Evolutionary conservation across 192 early-diverging fungal genomes (phyloP), one percentile per base, ranked within the genome.

Genomic region (Dissophora ornata): DNA sequence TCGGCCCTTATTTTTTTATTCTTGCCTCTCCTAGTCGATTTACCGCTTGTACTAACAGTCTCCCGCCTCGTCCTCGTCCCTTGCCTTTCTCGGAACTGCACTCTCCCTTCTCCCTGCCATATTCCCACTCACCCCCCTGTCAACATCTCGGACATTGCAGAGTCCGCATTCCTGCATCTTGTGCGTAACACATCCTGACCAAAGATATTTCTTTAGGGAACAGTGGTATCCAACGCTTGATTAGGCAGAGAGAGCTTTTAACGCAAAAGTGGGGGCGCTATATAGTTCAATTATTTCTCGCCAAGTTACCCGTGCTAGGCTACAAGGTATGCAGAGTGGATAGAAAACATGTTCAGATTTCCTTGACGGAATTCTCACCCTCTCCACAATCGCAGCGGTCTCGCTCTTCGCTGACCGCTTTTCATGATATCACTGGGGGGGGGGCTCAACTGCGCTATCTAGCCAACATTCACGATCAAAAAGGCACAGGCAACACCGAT

Each of bases 391-490:
- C 33, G 19, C 16, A 16, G 19, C 47, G 16, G 3, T 2, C 40
- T 61, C 4, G 36, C 13, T n/a, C 33, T 29, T 28, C 57, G 28
- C 40, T 46, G 57, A 59, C 57, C 28, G 53, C 34, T 38, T 15
- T 55, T 55, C 41, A 32, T 57, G 56, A 57, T 57, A 44, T 57
- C 56, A 44, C 26, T 26, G 12, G 5, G 7, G 12, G 5, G 7
- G 48, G 22, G 21, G 41, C 7, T 34, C 40, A 19, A 2, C 38
- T 57, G 56, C 44, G 24, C n/a, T 44, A 29, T 57, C 12, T 57
- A 57, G 56, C 56, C 56, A 40, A 28, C 56, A 16, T 36, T 46
- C 44, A 29, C 26, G 44, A 60, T 47, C 57, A n/a, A n/a, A 3
- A n/a, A 10, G 24, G 25, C 18, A 11, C n/a, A 26, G 41, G 3